A percentile compares a stretch with the other conserved stretches of the same genome.
Evolutionary conservation across 495 filamentous ascomycete genomes (phyloP).

Genomic region (Hyaloscypha hepaticicola): DNA sequence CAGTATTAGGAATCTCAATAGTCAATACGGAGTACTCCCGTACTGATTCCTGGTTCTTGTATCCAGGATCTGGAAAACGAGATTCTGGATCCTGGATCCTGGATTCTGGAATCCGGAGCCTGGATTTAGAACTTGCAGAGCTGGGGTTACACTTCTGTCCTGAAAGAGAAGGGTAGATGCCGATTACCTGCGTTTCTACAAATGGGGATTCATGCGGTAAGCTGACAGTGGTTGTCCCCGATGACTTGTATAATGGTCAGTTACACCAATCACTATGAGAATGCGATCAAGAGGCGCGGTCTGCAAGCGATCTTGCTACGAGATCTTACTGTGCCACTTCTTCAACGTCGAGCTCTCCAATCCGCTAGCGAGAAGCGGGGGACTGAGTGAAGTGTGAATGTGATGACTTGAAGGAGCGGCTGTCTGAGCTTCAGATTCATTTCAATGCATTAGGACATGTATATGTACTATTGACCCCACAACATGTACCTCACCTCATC

Average conservation of each 20-base stretch:
- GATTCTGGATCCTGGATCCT: too few relatives aligned
- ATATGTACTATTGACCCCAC: not conserved
- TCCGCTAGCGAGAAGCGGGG: not conserved
- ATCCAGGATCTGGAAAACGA: too few relatives aligned
- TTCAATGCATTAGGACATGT: not conserved
- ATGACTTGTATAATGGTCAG: not conserved
- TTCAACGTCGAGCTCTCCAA: not conserved
- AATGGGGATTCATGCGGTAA: not conserved
- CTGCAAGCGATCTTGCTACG: not conserved
- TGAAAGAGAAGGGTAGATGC: too few relatives aligned
- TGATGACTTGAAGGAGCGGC: slow-evolving; percentile 11
- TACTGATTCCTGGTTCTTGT: too few relatives aligned
- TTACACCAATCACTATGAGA: too few relatives aligned
- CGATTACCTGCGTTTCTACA: too few relatives aligned
- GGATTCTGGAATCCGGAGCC: too few relatives aligned
- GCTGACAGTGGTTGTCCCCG: not conserved
- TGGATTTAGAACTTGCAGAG: too few relatives aligned
- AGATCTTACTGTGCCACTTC: not conserved
- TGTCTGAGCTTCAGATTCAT: slow-evolving; percentile 7
- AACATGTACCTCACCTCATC: not conserved
- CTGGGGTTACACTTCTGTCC: too few relatives aligned
- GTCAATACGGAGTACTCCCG: too few relatives aligned
- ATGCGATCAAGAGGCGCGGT: not conserved
- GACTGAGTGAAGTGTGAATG: not conserved
- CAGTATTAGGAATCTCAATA: too few relatives aligned